phyloP scores from a whole-genome alignment of 2,329 filamentous ascomycete genomes.

The Fusarium sp. region DNA sequence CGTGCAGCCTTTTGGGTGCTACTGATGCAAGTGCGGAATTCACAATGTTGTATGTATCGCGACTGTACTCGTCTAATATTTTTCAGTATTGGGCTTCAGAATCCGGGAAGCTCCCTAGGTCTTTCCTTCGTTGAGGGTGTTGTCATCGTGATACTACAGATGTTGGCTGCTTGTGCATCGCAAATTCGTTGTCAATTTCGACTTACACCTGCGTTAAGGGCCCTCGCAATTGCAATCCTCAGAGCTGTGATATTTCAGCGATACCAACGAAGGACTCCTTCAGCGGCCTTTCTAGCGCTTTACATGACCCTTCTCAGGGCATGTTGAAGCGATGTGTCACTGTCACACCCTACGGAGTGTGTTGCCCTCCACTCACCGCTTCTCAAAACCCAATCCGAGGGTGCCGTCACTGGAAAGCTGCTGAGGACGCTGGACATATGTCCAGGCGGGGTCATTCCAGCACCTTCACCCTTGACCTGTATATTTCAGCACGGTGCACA shows the following conservation, averaged over 20 bases:
- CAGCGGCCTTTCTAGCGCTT: slow-evolving; percentile 35
- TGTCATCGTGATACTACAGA: not conserved
- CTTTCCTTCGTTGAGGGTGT: slow-evolving; percentile 3
- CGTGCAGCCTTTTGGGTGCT: slow-evolving; percentile 34
- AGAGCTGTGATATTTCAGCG: slow-evolving; percentile 37
- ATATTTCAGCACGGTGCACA: slow-evolving; percentile 42
- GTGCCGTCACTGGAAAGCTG: slow-evolving; percentile 20
- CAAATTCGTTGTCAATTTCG: slow-evolving; percentile 22
- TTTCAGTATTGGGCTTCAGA: not conserved
- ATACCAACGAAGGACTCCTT: slow-evolving; percentile 41
- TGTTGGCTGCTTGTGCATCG: slow-evolving; percentile 25
- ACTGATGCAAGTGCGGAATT: slow-evolving; percentile 38
- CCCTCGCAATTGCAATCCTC: slow-evolving; percentile 25
- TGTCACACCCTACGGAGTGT: slow-evolving; percentile 34
- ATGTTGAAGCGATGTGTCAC: slow-evolving; percentile 40
- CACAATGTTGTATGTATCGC: slow-evolving; percentile 26
- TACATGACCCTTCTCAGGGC: slow-evolving; percentile 38
- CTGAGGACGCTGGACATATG: slow-evolving; percentile 24
- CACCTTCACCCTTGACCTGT: slow-evolving; percentile 43
- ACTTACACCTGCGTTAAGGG: slow-evolving; percentile 11
- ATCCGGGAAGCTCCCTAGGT: not conserved
- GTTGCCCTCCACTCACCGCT: slow-evolving; percentile 33
- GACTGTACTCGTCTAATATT: slow-evolving; percentile 39
- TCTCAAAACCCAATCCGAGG: slow-evolving; percentile 35
- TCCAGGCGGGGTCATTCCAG: slow-evolving; percentile 43